Percentiles rank a stretch among this genome's conserved stretches.
Conservation (phyloP, 2,329 filamentous ascomycete genomes). For the Colletotrichum sp. region DNA sequence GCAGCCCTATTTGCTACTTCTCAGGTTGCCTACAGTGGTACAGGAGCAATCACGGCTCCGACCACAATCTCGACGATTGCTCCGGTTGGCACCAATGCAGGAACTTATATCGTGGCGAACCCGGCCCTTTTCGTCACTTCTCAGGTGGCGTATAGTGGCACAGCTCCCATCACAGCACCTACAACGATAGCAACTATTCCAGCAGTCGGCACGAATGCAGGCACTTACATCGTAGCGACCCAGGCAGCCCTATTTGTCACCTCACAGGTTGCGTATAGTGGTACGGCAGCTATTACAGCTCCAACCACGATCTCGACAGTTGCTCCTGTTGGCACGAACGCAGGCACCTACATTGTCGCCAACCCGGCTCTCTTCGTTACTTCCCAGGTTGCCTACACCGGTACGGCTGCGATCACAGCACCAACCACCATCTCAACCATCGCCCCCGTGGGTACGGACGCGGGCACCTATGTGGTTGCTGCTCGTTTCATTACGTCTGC, state of each 20-base stretch:
- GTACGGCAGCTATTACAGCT: neutral
- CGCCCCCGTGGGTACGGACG: neutral
- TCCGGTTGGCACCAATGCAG: neutral
- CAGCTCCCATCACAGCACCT: neutral
- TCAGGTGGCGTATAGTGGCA: neutral
- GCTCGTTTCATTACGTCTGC: neutral
- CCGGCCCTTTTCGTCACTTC: neutral
- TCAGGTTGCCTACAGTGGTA: neutral
- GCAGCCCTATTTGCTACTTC: slow-evolving; percentile 1
- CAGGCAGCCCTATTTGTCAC: neutral
- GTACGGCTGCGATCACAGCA: slow-evolving; percentile 1
- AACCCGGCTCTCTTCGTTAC: neutral
- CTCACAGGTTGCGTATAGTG: neutral
- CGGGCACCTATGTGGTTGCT: slow-evolving; percentile 9
- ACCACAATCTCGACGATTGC: slow-evolving; percentile 2
- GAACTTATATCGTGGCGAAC: slow-evolving; percentile 9
- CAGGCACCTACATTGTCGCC: slow-evolving; percentile 14
- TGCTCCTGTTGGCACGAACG: neutral
- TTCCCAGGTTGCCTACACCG: neutral
- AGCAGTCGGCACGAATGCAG: neutral
- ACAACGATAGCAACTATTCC: slow-evolving; percentile 6
- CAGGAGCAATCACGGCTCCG: neutral
- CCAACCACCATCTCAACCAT: slow-evolving; percentile 1
- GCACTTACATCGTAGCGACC: slow-evolving; percentile 5
- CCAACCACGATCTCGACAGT: slow-evolving; percentile 7